Evolutionary conservation across 441 rosid genomes (phyloP).

Genomic region (Syzygium malaccense): DNA sequence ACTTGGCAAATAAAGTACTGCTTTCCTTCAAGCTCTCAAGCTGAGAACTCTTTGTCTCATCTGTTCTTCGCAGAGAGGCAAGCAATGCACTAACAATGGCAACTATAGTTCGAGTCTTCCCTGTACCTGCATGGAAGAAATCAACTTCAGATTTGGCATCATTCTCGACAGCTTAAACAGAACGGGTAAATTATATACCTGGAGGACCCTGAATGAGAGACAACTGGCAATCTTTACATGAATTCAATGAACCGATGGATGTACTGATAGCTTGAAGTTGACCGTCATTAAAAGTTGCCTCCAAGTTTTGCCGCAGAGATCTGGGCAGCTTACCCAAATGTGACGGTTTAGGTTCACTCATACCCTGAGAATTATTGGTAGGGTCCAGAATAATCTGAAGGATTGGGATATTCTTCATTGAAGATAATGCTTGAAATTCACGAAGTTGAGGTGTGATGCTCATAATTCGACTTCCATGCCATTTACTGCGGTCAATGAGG

Average conservation of each 20-base stretch:
- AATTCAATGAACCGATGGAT: constrained; percentile 46
- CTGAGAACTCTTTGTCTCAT: constrained; percentile 21
- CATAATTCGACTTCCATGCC: constrained; percentile 93
- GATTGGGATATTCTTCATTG: constrained; percentile 63
- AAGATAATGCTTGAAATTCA: constrained; percentile 94
- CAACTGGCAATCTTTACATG: constrained; percentile 53
- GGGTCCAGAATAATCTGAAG: constrained; percentile 79
- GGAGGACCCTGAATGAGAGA: constrained; percentile 99
- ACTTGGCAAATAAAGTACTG: constrained; percentile 27
- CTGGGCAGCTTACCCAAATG: constrained; percentile 53
- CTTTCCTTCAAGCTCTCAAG: constrained; percentile 29
- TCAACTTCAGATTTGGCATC: not conserved
- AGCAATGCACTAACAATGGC: constrained; percentile 93
- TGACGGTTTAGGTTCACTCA: constrained; percentile 30
- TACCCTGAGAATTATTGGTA: constrained; percentile 21
- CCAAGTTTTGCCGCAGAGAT: constrained; percentile 58
- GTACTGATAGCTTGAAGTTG: constrained; percentile 80
- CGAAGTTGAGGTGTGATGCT: constrained; percentile 90
- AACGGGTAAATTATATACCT: constrained; percentile 35
- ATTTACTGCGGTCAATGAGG: constrained; percentile 94
- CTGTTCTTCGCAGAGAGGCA: constrained; percentile 42
- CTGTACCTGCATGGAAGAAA: constrained; percentile 54
- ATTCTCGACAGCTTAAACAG: not conserved
- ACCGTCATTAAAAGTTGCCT: constrained; percentile 78
- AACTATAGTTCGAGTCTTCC: constrained; percentile 94